Conservation (phyloP, 2,329 filamentous ascomycete species). For the Scedosporium boydii region DNA sequence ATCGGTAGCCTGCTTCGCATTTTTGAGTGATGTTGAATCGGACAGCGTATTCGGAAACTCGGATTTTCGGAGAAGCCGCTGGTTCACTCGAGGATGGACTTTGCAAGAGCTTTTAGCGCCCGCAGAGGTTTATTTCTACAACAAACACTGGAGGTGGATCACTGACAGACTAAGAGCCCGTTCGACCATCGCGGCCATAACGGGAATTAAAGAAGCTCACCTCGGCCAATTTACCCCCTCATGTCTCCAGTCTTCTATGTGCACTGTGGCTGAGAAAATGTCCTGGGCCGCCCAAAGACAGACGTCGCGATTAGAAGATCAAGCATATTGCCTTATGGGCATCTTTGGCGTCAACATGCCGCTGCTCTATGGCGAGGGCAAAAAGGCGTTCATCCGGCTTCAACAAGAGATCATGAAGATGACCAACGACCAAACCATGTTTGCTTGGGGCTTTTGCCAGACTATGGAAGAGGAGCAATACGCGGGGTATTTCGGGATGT, state of each 20-base stretch:
- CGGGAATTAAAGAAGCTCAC: slow-evolving; percentile 14
- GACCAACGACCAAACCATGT: slow-evolving; percentile 12
- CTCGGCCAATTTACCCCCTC: neutral
- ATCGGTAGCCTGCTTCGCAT: slow-evolving; percentile 15
- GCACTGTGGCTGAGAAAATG: slow-evolving; percentile 12
- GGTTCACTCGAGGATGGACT: slow-evolving; percentile 24
- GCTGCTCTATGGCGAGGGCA: slow-evolving; percentile 13
- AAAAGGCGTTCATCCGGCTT: slow-evolving; percentile 10
- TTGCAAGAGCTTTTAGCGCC: slow-evolving; percentile 56
- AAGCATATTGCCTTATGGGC: slow-evolving; percentile 15
- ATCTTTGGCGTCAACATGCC: slow-evolving; percentile 16
- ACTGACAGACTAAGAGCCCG: slow-evolving; percentile 15
- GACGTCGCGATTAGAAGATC: slow-evolving; percentile 14
- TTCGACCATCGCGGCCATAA: slow-evolving; percentile 5
- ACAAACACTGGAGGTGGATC: slow-evolving; percentile 14
- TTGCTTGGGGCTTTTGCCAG: slow-evolving; percentile 12
- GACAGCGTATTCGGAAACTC: neutral
- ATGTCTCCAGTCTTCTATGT: neutral
- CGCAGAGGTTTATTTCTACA: slow-evolving; percentile 18
- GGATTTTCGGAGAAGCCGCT: slow-evolving; percentile 10
- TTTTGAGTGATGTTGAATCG: slow-evolving; percentile 13
- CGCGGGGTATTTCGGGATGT: no score
- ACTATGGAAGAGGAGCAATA: neutral
- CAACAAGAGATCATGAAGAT: slow-evolving; percentile 15
- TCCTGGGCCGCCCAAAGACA: slow-evolving; percentile 13